phyloP scores from a whole-genome alignment of 495 filamentous ascomycete species.

The Stereocaulon alpinum region DNA sequence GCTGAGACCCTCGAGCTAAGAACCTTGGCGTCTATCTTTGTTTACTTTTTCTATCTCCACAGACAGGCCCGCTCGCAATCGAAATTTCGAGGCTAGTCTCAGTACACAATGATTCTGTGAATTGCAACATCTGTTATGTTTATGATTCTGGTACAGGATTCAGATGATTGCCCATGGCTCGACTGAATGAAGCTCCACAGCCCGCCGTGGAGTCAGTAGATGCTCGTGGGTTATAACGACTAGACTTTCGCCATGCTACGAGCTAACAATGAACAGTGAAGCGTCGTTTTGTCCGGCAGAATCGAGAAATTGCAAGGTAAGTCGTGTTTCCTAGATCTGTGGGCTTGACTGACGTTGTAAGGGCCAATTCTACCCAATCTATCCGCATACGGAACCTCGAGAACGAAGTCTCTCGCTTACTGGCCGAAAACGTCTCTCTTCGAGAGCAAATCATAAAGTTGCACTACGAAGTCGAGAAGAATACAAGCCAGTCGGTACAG shows the following conservation, averaged over 20 bases:
- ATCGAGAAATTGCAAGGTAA: constrained; percentile 76
- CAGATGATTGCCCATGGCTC: constrained; percentile 52
- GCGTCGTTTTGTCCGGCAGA: constrained; percentile 79
- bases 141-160: not conserved
- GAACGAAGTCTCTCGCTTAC: constrained; percentile 67
- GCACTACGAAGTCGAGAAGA: constrained; percentile 51
- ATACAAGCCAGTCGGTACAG: constrained; percentile 35
- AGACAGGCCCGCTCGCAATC: not conserved
- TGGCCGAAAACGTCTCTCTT: constrained; percentile 80
- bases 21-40: constrained; percentile 7
- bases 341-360: constrained; percentile 14
- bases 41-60: constrained; percentile 6
- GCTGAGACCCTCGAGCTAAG: constrained; percentile 1
- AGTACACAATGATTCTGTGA: not conserved
- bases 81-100: not conserved
- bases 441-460: constrained; percentile 68
- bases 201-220: constrained; percentile 64
- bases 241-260: constrained; percentile 12
- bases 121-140: not conserved
- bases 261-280: constrained; percentile 48
- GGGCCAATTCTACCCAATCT: constrained; percentile 83
- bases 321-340: not conserved
- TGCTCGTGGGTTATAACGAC: constrained; percentile 49
- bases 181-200: constrained; percentile 72
- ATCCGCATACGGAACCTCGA: constrained; percentile 81